These are phyloP conservation scores for Penicillium sclerotiorum DNA, from an alignment of 2,329 filamentous ascomycete species.

Conservation along the genomic window DNA sequence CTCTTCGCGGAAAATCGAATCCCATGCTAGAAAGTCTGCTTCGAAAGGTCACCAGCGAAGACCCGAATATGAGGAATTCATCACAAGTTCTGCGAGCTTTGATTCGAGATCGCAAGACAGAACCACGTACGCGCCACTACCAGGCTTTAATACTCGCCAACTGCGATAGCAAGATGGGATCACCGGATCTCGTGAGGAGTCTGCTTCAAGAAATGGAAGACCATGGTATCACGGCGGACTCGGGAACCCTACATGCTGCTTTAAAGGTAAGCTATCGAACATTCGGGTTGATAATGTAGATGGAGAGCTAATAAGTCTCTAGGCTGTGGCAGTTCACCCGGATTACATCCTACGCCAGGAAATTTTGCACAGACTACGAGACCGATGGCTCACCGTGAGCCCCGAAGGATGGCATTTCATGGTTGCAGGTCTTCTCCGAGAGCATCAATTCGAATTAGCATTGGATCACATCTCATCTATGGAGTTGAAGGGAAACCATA, in stretches of 20 bases:
- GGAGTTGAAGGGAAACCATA: constrained; percentile 55
- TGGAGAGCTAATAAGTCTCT: not conserved
- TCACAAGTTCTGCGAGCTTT: constrained; percentile 41
- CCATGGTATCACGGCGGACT: constrained; percentile 64
- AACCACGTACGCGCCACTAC: constrained; percentile 56
- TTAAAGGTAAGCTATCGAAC: constrained; percentile 57
- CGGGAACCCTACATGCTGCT: constrained; percentile 69
- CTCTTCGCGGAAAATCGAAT: constrained; percentile 1
- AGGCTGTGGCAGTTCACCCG: constrained; percentile 79
- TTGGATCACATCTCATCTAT: constrained; percentile 70
- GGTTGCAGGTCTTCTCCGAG: constrained; percentile 73
- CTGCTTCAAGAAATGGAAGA: constrained; percentile 74
- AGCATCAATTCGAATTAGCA: constrained; percentile 81
- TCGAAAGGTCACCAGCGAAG: constrained; percentile 25
- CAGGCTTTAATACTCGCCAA: constrained; percentile 75
- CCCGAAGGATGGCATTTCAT: constrained; percentile 67
- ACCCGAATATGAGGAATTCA: constrained; percentile 29
- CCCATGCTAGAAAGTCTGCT: constrained; percentile 33
- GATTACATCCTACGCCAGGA: constrained; percentile 76
- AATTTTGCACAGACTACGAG: constrained; percentile 66
- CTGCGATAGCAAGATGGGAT: constrained; percentile 64
- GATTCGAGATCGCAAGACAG: constrained; percentile 39
- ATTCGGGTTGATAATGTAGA: not conserved
- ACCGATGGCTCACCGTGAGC: constrained; percentile 68
- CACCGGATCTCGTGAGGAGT: constrained; percentile 62